phyloP scores from a whole-genome alignment of 805 yeast species.

The Spathaspora arborariae region DNA sequence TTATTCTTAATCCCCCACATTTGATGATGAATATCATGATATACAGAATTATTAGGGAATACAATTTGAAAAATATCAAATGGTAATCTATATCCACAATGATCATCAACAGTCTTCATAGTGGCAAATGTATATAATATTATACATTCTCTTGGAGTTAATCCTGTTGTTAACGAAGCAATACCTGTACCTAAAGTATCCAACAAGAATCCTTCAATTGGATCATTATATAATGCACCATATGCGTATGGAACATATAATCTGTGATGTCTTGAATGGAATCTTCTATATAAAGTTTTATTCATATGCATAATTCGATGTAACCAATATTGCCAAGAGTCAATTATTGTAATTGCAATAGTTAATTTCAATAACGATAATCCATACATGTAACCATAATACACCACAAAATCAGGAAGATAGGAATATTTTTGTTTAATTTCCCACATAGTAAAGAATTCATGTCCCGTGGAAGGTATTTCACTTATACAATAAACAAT shows the following conservation, averaged over 20 bases:
- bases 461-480: conserved; percentile 62
- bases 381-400: conserved; percentile 58
- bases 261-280: conserved; percentile 93
- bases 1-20: conserved; percentile 90
- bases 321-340: conserved; percentile 92
- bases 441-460: conserved; percentile 44
- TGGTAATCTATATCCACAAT: conserved; percentile 95
- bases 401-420: conserved; percentile 48
- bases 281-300: conserved; percentile 67
- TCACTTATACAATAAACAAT: conserved; percentile 39
- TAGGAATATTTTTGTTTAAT: conserved; percentile 34
- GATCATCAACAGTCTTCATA: conserved; percentile 95
- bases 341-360: conserved; percentile 71
- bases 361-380: conserved; percentile 54
- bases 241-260: conserved; percentile 94
- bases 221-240: conserved; percentile 94
- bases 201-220: conserved; percentile 87
- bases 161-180: conserved; percentile 57
- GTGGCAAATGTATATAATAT: conserved; percentile 83
- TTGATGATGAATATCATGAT: conserved; percentile 98
- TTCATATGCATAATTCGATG: conserved; percentile 88
- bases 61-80: conserved; percentile 84
- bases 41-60: conserved; percentile 93
- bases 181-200: conserved; percentile 93
- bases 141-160: conserved; percentile 75